These are phyloP conservation scores for Coniochaeta sp. DNA, from an alignment of 2,329 filamentous ascomycete species.

Conservation along the genomic window DNA sequence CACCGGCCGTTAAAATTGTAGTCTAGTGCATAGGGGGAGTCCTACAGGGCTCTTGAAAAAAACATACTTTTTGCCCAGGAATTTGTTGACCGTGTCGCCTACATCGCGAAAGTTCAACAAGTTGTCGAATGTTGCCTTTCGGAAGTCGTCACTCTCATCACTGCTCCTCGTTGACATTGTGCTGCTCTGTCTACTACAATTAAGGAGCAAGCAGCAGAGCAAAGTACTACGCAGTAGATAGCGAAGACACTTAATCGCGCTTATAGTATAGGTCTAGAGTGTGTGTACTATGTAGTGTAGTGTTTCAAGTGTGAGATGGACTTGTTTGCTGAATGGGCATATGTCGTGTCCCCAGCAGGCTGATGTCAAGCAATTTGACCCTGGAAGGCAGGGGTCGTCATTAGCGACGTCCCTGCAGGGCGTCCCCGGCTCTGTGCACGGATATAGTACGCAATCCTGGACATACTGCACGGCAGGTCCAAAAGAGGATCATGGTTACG, in stretches of 20 bases:
- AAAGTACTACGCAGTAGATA: background rate
- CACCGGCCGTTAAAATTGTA: background rate
- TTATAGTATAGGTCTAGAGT: no score
- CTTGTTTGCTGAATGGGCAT: no score
- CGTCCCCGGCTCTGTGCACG: background rate
- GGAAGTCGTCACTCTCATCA: background rate
- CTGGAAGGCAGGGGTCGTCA: background rate
- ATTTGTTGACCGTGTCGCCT: conserved; percentile 56
- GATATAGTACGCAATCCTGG: background rate
- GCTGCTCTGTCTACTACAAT: background rate
- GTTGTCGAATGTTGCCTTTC: conserved; percentile 34
- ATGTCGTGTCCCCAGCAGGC: no score
- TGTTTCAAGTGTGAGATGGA: no score
- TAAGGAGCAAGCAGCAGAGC: no score
- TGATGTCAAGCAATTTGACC: background rate
- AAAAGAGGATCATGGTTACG: background rate
- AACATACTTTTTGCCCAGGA: conserved; percentile 45
- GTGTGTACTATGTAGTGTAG: no score
- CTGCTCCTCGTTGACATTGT: background rate
- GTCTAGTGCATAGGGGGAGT: background rate
- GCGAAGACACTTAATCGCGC: no score
- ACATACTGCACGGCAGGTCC: background rate
- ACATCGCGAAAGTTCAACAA: conserved; percentile 75
- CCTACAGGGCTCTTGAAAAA: no score
- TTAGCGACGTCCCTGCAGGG: background rate